phyloP scores from a whole-genome alignment of 164 flowering plant species.

The Brasenia schreberi region DNA sequence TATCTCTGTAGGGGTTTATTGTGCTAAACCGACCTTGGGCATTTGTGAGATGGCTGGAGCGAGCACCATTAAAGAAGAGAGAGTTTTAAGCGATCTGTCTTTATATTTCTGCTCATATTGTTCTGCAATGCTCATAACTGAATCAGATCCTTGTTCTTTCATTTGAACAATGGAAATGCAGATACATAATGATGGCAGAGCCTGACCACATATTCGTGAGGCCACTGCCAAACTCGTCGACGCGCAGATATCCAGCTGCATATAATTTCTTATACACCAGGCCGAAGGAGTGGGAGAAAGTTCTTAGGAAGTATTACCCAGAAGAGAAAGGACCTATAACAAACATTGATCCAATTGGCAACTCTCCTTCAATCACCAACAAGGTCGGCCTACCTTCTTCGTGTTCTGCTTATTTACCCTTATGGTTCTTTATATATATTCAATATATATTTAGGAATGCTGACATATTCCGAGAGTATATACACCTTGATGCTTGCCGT shows the following conservation, averaged over 20 bases:
- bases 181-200: constrained; percentile 92
- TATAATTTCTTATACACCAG: constrained; percentile 84
- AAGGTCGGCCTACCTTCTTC: constrained; percentile 33
- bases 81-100: constrained; percentile 9
- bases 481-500: too few relatives aligned
- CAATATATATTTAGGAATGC: too few relatives aligned
- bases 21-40: constrained; percentile 99
- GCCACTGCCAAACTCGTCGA: constrained; percentile 83
- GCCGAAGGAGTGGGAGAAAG: constrained; percentile 49
- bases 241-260: constrained; percentile 63
- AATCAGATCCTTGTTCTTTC: too few relatives aligned
- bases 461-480: too few relatives aligned
- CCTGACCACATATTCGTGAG: constrained; percentile 85
- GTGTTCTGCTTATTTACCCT: too few relatives aligned
- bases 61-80: constrained; percentile 91
- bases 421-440: too few relatives aligned
- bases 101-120: too few relatives aligned
- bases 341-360: constrained; percentile 89
- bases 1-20: constrained; percentile 60
- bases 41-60: constrained; percentile 93
- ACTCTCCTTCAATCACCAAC: constrained; percentile 88
- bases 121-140: too few relatives aligned
- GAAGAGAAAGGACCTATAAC: constrained; percentile 78
- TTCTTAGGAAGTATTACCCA: constrained; percentile 75
- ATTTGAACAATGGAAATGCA: constrained; percentile 19